These are phyloP conservation scores for Rhynchospora pubera DNA, from an alignment of 176 grass and related monocot genomes.

Conservation along the genomic window DNA sequence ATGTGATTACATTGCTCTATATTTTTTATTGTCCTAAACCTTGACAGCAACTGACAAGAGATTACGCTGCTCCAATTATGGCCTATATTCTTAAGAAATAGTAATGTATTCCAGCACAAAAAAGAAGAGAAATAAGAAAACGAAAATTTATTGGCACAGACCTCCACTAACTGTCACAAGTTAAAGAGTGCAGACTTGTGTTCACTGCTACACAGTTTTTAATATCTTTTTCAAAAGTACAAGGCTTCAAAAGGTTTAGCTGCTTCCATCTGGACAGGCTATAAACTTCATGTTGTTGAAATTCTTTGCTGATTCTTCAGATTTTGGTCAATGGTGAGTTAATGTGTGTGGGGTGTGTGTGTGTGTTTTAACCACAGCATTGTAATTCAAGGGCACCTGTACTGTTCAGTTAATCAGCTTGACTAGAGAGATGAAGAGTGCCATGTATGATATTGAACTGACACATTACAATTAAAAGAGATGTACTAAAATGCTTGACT, in stretches of 20 bases:
- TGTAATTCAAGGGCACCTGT: neutral
- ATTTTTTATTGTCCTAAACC: too few relatives aligned
- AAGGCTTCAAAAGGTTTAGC: neutral
- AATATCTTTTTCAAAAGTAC: neutral
- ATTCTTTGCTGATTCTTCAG: conserved; percentile 98
- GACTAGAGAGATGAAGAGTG: neutral
- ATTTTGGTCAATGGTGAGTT: conserved; percentile 87
- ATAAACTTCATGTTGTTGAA: conserved; percentile 98
- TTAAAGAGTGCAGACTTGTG: neutral
- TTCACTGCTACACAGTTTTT: neutral
- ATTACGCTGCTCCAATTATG: too few relatives aligned
- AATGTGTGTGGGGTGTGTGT: neutral
- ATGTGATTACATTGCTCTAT: too few relatives aligned
- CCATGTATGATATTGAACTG: neutral
- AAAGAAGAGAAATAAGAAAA: too few relatives aligned
- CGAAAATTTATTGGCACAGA: too few relatives aligned
- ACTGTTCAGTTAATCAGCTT: neutral
- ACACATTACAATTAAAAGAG: neutral
- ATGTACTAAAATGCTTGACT: neutral
- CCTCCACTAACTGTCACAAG: neutral
- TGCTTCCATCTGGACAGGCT: conserved; percentile 39
- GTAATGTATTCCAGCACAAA: too few relatives aligned
- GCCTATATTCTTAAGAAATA: too few relatives aligned
- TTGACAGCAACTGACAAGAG: too few relatives aligned
- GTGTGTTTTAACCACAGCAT: neutral